phyloP scores from a whole-genome alignment of 495 filamentous ascomycete species.

The Parathielavia hyrcaniae region DNA sequence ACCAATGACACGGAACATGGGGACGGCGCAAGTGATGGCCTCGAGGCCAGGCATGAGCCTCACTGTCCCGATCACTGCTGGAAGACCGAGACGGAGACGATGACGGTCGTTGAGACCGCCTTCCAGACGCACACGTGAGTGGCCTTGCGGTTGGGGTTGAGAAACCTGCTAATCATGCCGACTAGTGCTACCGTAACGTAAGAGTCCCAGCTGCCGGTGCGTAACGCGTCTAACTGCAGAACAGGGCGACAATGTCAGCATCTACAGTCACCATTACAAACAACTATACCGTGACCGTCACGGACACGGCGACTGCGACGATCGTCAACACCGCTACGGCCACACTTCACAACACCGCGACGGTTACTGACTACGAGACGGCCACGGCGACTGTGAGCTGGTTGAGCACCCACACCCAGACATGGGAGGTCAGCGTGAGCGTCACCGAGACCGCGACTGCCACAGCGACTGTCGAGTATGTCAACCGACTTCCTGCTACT shows the following conservation, averaged over 20 bases:
- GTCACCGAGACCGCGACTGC: slow-evolving; percentile 5
- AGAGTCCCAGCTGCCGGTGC: background rate
- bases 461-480: slow-evolving; percentile 14
- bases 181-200: slow-evolving; percentile 1
- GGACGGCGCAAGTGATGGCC: background rate
- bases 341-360: slow-evolving; percentile 1
- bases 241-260: slow-evolving; percentile 6
- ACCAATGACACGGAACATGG: slow-evolving; percentile 13
- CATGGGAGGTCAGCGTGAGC: slow-evolving; percentile 3
- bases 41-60: background rate
- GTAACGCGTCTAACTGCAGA: background rate
- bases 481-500: background rate
- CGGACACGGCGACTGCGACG: slow-evolving; percentile 10
- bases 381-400: slow-evolving; percentile 12
- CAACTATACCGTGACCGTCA: slow-evolving; percentile 4
- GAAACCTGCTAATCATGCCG: background rate
- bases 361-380: slow-evolving; percentile 4
- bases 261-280: background rate
- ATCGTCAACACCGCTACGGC: slow-evolving; percentile 1
- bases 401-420: slow-evolving; percentile 9
- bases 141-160: background rate
- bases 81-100: slow-evolving; percentile 5
- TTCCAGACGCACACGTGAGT: slow-evolving; percentile 1
- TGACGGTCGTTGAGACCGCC: slow-evolving; percentile 4
- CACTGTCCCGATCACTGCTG: background rate